Base-by-base conservation (phyloP, 352 stramenopile species). In the Globisporangium cylindrosporum region DNA sequence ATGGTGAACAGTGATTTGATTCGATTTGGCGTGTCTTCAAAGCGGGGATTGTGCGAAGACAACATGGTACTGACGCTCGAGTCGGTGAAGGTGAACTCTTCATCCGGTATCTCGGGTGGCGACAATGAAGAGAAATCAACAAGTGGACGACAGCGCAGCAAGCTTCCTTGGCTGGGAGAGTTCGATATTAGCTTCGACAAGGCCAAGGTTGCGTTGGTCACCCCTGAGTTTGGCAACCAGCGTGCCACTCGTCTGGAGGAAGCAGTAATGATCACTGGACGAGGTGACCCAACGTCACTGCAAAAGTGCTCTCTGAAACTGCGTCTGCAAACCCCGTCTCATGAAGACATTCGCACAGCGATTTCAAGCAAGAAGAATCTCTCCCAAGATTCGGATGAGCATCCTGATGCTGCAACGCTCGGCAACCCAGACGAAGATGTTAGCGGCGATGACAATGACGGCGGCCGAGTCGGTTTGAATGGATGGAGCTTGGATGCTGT, bases 1-100 rank as follows among this genome's bases (percentile, higher is more conserved):
- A 91, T 95, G 82, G 82, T 96, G 8, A 86, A 75, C 34, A 94
- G 86, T 64, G 89, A 96, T 67, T 62, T 91, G 4, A 90, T 95
- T 74, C 86, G 86, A 8, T 94, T 94, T 69, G 89, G 89, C 7
- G 63, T 70, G 22, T 94, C 86, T 6, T 92, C 86, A 5, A 93
- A 82, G 65, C 83, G 86, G 34, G 89, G 89, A 14, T 66, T 95
- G 34, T 93, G 84, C 62, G 89, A 96, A 84, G 89, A 96, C 68
- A 84, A 81, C 58, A 66, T 96, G 29, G 59, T 93, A 34, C 46
- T 96, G 49, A 77, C 77, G 25, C 69, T 96, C n/a, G 82, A 92
- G 55, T 70, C 67, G 27, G 81, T 94, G 4, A 89, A 86, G 20
- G 68, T 90, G 29, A 64, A 49, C 14, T 86, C 77, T 1, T 73